Evolutionary conservation across 495 filamentous ascomycete species (phyloP).

Genomic region (Endocarpon pusillum): DNA sequence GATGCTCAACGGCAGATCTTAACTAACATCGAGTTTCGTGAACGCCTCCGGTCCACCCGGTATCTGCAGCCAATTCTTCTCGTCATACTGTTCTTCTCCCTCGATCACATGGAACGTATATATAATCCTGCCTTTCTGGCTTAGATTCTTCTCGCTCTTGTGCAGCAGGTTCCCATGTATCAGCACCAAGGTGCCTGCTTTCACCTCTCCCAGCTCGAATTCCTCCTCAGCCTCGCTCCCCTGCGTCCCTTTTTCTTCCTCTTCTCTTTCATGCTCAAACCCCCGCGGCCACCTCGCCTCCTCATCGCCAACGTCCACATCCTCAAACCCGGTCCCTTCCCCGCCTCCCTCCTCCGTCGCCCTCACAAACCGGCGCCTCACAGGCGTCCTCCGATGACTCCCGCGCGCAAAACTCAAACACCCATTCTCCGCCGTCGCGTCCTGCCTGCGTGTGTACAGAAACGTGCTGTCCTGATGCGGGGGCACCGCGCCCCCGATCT

Average conservation of each 20-base stretch:
- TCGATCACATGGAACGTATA: conserved; percentile 98
- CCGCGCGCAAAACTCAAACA: conserved; percentile 74
- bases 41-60: conserved; percentile 57
- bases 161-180: conserved; percentile 96
- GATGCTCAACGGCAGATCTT: too few relatives aligned
- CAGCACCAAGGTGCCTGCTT: conserved; percentile 74
- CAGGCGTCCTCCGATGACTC: conserved; percentile 47
- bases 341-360: conserved; percentile 27
- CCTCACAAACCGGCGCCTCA: conserved; percentile 61
- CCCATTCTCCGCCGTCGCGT: conserved; percentile 68
- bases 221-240: conserved; percentile 23
- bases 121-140: conserved; percentile 71
- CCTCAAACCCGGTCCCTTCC: conserved; percentile 38
- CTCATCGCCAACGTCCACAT: conserved; percentile 24
- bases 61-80: conserved; percentile 84
- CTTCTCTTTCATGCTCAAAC: conserved; percentile 17
- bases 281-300: conserved; percentile 25
- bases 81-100: conserved; percentile 65
- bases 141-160: conserved; percentile 85
- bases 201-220: conserved; percentile 60
- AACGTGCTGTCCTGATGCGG: conserved; percentile 87
- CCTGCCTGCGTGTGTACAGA: conserved; percentile 87
- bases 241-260: conserved; percentile 8
- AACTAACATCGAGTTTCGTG: too few relatives aligned
- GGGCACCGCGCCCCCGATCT: conserved; percentile 77